These are phyloP conservation scores for Cyberlindnera mississippiensis DNA, from an alignment of 805 yeast species.

Conservation along the genomic window DNA sequence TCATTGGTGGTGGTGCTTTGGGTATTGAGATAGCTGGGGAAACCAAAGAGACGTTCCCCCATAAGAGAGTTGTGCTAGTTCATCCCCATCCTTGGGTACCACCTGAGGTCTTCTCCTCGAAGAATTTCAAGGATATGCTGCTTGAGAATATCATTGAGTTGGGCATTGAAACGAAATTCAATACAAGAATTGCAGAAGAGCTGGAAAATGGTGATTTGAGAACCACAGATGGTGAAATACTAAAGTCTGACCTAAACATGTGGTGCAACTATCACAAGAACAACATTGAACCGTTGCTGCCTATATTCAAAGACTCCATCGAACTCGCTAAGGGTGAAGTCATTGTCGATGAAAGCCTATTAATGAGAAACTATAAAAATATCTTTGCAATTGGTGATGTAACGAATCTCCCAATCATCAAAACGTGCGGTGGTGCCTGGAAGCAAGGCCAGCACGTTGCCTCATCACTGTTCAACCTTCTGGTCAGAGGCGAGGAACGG, in stretches of 20 bases:
- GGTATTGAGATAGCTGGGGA: constrained; percentile 52
- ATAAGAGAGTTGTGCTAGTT: constrained; percentile 35
- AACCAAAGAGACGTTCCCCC: constrained; percentile 35
- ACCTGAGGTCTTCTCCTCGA: constrained; percentile 32
- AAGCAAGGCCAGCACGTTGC: constrained; percentile 24
- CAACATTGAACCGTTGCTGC: constrained; percentile 30
- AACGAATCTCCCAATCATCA: constrained; percentile 33
- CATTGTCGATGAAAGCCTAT: constrained; percentile 26
- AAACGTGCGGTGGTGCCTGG: constrained; percentile 40
- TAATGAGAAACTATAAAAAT: constrained; percentile 25
- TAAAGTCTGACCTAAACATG: constrained; percentile 31
- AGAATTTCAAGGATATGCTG: constrained; percentile 19
- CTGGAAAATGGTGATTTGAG: constrained; percentile 21
- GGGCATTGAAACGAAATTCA: constrained; percentile 28
- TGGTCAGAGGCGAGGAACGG: constrained; percentile 11
- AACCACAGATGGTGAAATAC: constrained; percentile 26
- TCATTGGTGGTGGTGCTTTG: constrained; percentile 51
- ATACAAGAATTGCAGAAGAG: constrained; percentile 31
- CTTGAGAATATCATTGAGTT: constrained; percentile 14
- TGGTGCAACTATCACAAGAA: constrained; percentile 37
- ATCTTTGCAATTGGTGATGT: constrained; percentile 38
- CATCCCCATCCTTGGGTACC: constrained; percentile 42
- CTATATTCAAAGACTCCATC: constrained; percentile 24
- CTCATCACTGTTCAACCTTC: constrained; percentile 16
- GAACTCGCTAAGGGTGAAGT: constrained; percentile 23